phyloP scores from a whole-genome alignment of 2,329 filamentous ascomycete genomes.

The Scytalidium sp. region DNA sequence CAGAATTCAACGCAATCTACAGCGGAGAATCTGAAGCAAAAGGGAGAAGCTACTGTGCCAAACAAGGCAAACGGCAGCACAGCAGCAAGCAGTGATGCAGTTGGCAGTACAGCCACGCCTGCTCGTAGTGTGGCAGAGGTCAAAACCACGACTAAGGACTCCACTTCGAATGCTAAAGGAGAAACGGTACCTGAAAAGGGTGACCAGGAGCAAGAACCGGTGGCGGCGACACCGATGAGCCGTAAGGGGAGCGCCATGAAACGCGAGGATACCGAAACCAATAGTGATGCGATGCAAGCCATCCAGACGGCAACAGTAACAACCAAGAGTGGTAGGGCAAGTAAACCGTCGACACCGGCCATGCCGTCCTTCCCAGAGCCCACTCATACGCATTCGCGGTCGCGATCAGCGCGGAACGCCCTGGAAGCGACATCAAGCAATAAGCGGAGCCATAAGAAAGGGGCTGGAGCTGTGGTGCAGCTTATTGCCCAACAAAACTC shows the following conservation, averaged over 20 bases:
- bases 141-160: conserved; percentile 52
- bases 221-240: conserved; percentile 25
- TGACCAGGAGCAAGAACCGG: conserved; percentile 29
- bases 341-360: conserved; percentile 64
- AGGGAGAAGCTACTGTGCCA: conserved; percentile 58
- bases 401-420: conserved; percentile 49
- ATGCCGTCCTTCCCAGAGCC: conserved; percentile 58
- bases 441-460: conserved; percentile 62
- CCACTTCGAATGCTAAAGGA: conserved; percentile 29
- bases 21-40: conserved; percentile 50
- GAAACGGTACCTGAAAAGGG: conserved; percentile 28
- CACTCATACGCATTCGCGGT: conserved; percentile 33
- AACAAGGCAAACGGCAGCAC: conserved; percentile 56
- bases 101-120: conserved; percentile 22
- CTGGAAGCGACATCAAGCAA: conserved; percentile 23
- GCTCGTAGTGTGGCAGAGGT: conserved; percentile 39
- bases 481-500: conserved; percentile 28
- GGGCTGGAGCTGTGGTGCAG: conserved; percentile 34
- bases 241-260: conserved; percentile 46
- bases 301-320: conserved; percentile 32
- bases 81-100: conserved; percentile 27
- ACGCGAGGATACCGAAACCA: conserved; percentile 46
- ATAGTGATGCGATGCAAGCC: conserved; percentile 34
- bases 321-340: conserved; percentile 64
- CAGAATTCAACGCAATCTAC: conserved; percentile 69